phyloP scores from a whole-genome alignment of 768 basidiomycete species.

The Boletus rufocinnamomeus region DNA sequence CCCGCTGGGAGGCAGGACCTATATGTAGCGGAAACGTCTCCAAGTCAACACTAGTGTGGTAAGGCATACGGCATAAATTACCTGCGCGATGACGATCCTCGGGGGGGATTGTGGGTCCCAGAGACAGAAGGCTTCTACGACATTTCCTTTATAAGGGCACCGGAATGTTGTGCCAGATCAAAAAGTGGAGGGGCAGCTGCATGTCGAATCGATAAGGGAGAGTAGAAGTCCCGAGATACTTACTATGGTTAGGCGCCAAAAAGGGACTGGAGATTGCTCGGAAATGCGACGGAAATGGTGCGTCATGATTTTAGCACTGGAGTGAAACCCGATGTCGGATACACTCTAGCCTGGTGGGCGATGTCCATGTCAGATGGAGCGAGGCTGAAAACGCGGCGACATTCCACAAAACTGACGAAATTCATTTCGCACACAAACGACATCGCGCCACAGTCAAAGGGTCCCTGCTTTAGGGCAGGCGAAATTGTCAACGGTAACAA shows the following conservation, averaged over 20 bases:
- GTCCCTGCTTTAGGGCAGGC: conserved; percentile 38
- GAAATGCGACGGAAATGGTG: conserved; percentile 30
- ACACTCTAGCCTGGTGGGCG: conserved; percentile 9
- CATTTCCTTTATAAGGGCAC: conserved; percentile 36
- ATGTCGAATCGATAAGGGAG: conserved; percentile 35
- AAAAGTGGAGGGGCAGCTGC: conserved; percentile 18
- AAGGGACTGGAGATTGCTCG: conserved; percentile 22
- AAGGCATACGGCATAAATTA: conserved; percentile 28
- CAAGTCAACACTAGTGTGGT: conserved; percentile 13
- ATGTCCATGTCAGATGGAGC: conserved; percentile 11
- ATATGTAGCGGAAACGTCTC: conserved; percentile 6
- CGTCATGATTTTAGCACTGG: conserved; percentile 18
- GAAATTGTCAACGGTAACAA: conserved; percentile 16
- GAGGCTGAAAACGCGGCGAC: conserved; percentile 16
- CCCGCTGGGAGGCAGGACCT: conserved; percentile 43
- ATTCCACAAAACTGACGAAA: conserved; percentile 8
- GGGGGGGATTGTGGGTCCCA: conserved; percentile 38
- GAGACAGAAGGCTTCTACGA: conserved; percentile 17
- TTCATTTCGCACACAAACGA: conserved; percentile 7
- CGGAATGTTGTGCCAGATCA: conserved; percentile 25
- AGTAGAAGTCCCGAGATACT: conserved; percentile 29
- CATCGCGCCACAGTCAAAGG: conserved; percentile 30
- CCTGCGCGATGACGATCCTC: conserved; percentile 33
- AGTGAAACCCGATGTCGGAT: conserved; percentile 22
- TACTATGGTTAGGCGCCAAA: conserved; percentile 19